Percentiles rank a stretch among this genome's conserved stretches.
These are phyloP conservation scores for Blattamonas nauphoetae DNA, from an alignment of 78 protist genomes.

Conservation along the genomic window DNA sequence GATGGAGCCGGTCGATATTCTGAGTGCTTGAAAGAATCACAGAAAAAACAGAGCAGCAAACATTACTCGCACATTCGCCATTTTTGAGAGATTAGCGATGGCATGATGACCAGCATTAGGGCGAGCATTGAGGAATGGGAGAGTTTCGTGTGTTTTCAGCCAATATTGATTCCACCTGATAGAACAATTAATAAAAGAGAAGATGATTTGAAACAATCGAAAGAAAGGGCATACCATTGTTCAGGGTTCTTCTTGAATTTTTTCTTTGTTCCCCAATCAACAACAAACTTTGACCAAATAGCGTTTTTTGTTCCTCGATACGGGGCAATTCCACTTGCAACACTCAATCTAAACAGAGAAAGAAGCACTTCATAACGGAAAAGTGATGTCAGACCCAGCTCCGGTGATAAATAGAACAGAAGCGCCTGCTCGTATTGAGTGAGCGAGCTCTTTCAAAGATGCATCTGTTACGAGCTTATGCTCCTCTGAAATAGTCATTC, in stretches of 20 bases:
- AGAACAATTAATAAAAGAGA: background rate
- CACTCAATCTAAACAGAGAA: background rate
- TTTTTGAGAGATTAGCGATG: background rate
- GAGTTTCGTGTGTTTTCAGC: conserved; percentile 11
- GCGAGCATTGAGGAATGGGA: background rate
- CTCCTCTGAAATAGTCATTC: too few relatives aligned
- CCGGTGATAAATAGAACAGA: background rate
- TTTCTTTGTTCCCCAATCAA: conserved; percentile 13
- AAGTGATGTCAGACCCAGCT: background rate
- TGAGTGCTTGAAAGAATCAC: conserved; percentile 6
- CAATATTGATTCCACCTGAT: conserved; percentile 24
- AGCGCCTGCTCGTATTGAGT: background rate
- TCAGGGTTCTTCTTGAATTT: conserved; percentile 20
- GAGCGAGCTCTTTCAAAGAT: background rate
- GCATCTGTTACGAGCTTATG: too few relatives aligned
- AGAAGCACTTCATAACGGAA: background rate
- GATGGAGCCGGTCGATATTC: conserved; percentile 11
- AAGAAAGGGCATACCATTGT: background rate
- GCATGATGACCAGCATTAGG: conserved; percentile 22
- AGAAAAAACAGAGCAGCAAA: background rate
- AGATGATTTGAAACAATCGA: background rate
- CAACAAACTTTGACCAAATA: conserved; percentile 15
- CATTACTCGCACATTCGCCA: background rate
- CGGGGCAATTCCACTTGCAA: conserved; percentile 8
- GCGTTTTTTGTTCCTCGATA: conserved; percentile 21